phyloP scores from a whole-genome alignment of 2,329 filamentous ascomycete genomes.

The Alternaria triticimaculans region DNA sequence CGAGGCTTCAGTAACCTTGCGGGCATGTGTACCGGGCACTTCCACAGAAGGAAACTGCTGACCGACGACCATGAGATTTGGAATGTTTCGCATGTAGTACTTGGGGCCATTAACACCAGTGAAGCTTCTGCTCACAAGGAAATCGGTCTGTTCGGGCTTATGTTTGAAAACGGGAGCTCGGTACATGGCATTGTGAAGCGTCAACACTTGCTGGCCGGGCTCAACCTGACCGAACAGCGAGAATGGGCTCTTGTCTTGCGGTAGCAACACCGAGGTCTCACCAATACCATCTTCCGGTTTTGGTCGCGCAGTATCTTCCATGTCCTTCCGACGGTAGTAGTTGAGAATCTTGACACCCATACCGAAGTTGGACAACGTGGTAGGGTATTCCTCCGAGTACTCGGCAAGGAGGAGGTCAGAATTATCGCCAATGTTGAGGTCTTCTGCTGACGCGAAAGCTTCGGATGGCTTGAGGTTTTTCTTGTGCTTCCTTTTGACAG shows the following conservation, averaged over 20 bases:
- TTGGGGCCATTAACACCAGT: conserved; percentile 78
- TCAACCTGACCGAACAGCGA: conserved; percentile 93
- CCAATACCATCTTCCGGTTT: conserved; percentile 76
- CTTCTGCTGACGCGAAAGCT: conserved; percentile 79
- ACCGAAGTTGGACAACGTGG: conserved; percentile 91
- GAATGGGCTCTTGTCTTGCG: conserved; percentile 95
- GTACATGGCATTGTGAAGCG: conserved; percentile 94
- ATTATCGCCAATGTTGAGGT: conserved; percentile 87
- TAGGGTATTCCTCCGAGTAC: conserved; percentile 93
- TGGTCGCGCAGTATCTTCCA: conserved; percentile 75
- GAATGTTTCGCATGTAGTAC: conserved; percentile 87
- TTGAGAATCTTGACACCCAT: conserved; percentile 98
- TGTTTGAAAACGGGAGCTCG: conserved; percentile 93
- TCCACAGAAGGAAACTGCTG: conserved; percentile 93
- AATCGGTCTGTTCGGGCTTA: conserved; percentile 77
- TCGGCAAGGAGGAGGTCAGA: conserved; percentile 87
- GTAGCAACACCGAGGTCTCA: conserved; percentile 84
- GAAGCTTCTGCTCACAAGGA: conserved; percentile 81
- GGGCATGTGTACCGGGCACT: conserved; percentile 89
- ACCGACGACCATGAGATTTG: conserved; percentile 88
- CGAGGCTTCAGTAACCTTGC: conserved; percentile 94
- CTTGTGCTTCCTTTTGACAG: conserved; percentile 77
- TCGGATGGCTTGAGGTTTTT: conserved; percentile 80
- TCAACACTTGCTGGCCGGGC: conserved; percentile 86
- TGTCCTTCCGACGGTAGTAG: conserved; percentile 87